Percentiles rank a stretch among this genome's conserved stretches.
Conservation (phyloP, 805 yeast genomes). For the Vanderwaltozyma tropicalis region DNA sequence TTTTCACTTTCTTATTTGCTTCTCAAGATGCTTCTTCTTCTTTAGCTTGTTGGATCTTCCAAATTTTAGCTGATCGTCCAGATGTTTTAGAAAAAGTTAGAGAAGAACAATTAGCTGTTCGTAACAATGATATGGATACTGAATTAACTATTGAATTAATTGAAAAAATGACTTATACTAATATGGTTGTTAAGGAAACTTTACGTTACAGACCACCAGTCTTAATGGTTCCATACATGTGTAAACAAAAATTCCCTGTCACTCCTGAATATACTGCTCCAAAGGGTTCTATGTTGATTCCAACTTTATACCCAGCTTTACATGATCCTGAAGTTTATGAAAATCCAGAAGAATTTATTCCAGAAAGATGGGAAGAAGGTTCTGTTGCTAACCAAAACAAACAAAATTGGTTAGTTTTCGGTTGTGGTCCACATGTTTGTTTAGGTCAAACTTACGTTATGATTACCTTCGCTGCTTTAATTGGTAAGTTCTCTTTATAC, state of each 20-base stretch:
- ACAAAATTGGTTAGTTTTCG: constrained; percentile 93
- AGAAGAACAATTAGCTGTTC: constrained; percentile 79
- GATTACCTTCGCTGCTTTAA: constrained; percentile 77
- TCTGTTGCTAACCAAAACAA: constrained; percentile 64
- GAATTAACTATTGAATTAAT: constrained; percentile 63
- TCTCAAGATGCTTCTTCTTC: constrained; percentile 97
- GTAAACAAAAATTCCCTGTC: constrained; percentile 76
- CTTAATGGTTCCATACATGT: constrained; percentile 94
- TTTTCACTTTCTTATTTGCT: constrained; percentile 93
- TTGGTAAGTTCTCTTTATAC: constrained; percentile 81
- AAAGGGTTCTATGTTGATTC: constrained; percentile 94
- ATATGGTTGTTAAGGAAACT: constrained; percentile 83
- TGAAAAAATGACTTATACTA: constrained; percentile 79
- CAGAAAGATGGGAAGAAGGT: constrained; percentile 89
- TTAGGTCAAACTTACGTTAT: constrained; percentile 89
- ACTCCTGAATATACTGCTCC: constrained; percentile 82
- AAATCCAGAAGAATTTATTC: constrained; percentile 86
- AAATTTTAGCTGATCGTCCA: constrained; percentile 89
- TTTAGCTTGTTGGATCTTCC: constrained; percentile 96
- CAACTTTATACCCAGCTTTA: constrained; percentile 88
- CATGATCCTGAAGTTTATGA: constrained; percentile 97
- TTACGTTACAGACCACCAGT: constrained; percentile 96
- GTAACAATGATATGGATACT: constrained; percentile 60
- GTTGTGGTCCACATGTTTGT: constrained; percentile 95
- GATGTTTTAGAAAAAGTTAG: constrained; percentile 79